Conservation (phyloP, 441 rosid genomes). For the Euphorbia schlechtendalii region DNA sequence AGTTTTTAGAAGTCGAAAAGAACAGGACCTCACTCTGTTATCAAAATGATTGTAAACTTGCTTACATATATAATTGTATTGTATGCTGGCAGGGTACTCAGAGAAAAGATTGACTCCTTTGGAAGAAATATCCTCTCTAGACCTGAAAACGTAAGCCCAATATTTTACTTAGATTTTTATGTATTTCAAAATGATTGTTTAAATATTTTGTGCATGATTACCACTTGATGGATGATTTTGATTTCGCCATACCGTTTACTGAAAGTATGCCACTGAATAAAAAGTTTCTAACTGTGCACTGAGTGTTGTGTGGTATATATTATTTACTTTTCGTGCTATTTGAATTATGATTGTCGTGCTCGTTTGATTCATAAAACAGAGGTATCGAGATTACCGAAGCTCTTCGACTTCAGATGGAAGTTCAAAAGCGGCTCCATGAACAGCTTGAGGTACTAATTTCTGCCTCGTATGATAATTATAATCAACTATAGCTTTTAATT, state of each 20-base stretch:
- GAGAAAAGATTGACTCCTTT: constrained; percentile 55
- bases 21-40: too few relatives aligned
- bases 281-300: too few relatives aligned
- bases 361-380: constrained; percentile 28
- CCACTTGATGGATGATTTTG: too few relatives aligned
- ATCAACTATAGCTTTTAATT: too few relatives aligned
- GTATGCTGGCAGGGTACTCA: constrained; percentile 50
- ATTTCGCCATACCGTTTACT: too few relatives aligned
- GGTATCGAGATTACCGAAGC: constrained; percentile 89
- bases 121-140: constrained; percentile 68
- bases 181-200: too few relatives aligned
- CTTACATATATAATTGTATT: not conserved
- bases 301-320: too few relatives aligned
- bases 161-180: not conserved
- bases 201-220: too few relatives aligned
- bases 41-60: not conserved
- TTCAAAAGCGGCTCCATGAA: constrained; percentile 84
- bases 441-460: constrained; percentile 70
- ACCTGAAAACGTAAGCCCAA: constrained; percentile 58
- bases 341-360: too few relatives aligned
- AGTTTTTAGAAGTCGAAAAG: too few relatives aligned
- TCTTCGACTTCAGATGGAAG: constrained; percentile 89
- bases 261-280: too few relatives aligned
- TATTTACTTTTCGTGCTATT: too few relatives aligned
- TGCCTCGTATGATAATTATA: not conserved